A percentile compares a stretch with the other conserved stretches of the same genome.
These are phyloP conservation scores for Trichoderma gracile DNA, from an alignment of 2,329 filamentous ascomycete genomes.

Conservation along the genomic window DNA sequence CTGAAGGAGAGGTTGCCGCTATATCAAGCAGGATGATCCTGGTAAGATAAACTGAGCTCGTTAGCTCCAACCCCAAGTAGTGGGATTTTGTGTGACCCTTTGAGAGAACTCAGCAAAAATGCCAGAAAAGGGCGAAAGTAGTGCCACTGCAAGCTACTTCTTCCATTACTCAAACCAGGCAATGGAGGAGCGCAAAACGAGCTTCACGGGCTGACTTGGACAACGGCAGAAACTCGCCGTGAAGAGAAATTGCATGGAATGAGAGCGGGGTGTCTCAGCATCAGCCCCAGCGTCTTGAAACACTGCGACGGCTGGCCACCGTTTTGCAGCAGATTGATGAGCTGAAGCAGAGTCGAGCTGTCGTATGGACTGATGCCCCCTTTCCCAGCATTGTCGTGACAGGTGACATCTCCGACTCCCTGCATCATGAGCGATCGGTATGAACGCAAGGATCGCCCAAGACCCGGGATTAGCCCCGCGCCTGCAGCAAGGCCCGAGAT, in stretches of 20 bases:
- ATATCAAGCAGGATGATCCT: neutral
- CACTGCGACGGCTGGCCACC: constrained; percentile 10
- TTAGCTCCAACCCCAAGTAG: neutral
- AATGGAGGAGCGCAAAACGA: neutral
- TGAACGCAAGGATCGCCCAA: constrained; percentile 7
- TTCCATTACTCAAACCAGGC: neutral
- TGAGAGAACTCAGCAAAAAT: no score
- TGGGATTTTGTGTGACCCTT: no score
- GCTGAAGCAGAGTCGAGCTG: neutral
- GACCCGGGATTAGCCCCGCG: constrained; percentile 10
- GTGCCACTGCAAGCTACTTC: no score
- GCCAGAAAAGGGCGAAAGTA: no score
- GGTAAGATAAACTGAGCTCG: neutral
- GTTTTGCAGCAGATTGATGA: constrained; percentile 23
- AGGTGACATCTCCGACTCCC: constrained; percentile 1
- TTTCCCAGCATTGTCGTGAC: neutral
- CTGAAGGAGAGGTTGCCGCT: neutral
- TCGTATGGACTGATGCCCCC: neutral
- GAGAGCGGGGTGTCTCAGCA: constrained; percentile 20
- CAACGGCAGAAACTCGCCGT: neutral
- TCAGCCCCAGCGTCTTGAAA: constrained; percentile 24
- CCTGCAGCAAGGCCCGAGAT: neutral
- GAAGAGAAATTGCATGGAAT: constrained; percentile 22
- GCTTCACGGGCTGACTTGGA: neutral
- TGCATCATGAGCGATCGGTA: constrained; percentile 10